Base-by-base conservation (phyloP, 139 green algal genomes). In the Penium margaritaceum region DNA sequence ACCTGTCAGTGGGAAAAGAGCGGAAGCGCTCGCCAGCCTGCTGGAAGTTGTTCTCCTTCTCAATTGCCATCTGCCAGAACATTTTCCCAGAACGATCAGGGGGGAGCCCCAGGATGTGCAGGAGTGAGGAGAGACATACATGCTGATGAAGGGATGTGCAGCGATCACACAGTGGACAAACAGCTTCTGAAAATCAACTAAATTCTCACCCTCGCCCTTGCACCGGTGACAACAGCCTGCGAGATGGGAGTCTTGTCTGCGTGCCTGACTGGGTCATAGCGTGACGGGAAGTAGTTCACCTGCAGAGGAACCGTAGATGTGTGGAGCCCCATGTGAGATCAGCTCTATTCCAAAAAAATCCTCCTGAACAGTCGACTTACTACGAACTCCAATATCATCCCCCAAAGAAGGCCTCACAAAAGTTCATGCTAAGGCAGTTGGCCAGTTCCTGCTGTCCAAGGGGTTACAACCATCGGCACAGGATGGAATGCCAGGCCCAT, bases 251-350 rank as follows among this genome's bases (percentile, higher is more conserved):
- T 87, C 3, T 53, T 73, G 76, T 91, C 86, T 2, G 92, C 87
- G 65, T 97, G 85, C 62, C 88, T 84, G 17, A 86, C 88, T 3
- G 87, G 86, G 82, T 96, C 91, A 69, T 92, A 92, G 54, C 91
- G 87, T 1, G 85, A 92, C 1, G 91, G 92, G 86, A 96, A 96
- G 86, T 97, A 97, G 86, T 97, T 96, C 33, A 96, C 86, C 84
- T 88, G 77, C 51, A 70, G 47, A 21, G 4, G 21, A 15, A 58
- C n/a, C n/a, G n/a, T n/a, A n/a, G n/a, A n/a, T n/a, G n/a, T n/a
- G n/a, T n/a, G n/a, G n/a, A n/a, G n/a, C n/a, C n/a, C n/a, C n/a
- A n/a, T n/a, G n/a, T n/a, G n/a, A n/a, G n/a, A n/a, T n/a, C n/a
- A n/a, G n/a, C n/a, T n/a, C n/a, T n/a, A n/a, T n/a, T n/a, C n/a